These are phyloP conservation scores for Calonectria pseudoturangicola DNA, from an alignment of 2,329 filamentous ascomycete genomes.

Conservation along the genomic window DNA sequence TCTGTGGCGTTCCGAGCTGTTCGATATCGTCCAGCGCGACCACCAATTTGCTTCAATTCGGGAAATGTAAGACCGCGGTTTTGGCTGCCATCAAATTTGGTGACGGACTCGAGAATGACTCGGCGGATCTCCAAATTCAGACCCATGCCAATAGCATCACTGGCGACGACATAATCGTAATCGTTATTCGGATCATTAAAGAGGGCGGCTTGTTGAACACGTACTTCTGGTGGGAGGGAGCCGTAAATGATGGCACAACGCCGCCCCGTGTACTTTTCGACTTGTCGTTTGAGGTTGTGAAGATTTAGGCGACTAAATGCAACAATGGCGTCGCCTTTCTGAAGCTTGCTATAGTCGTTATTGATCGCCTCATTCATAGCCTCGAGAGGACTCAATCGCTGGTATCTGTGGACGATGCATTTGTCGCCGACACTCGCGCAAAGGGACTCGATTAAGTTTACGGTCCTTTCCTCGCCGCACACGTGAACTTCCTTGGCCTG, in stretches of 20 bases:
- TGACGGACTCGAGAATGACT: conserved; percentile 87
- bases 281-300: conserved; percentile 84
- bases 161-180: conserved; percentile 95
- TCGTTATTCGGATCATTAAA: conserved; percentile 98
- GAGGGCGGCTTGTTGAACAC: conserved; percentile 90
- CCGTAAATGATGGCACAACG: conserved; percentile 96
- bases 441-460: conserved; percentile 85
- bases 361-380: conserved; percentile 78
- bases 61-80: conserved; percentile 78
- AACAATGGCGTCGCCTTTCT: conserved; percentile 94
- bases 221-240: conserved; percentile 91
- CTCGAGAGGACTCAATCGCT: conserved; percentile 86
- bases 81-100: conserved; percentile 80
- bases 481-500: conserved; percentile 93
- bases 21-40: conserved; percentile 90
- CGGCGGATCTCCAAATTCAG: conserved; percentile 94
- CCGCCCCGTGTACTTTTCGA: conserved; percentile 84
- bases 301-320: conserved; percentile 89
- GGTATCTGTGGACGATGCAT: conserved; percentile 86
- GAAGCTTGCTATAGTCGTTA: conserved; percentile 78
- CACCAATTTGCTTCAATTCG: conserved; percentile 95
- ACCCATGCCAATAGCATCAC: conserved; percentile 98
- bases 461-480: conserved; percentile 90
- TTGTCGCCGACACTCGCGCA: conserved; percentile 88
- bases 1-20: conserved; percentile 68